phyloP scores from a whole-genome alignment of 2,329 filamentous ascomycete genomes.

The Aspergillus spinulosporus region DNA sequence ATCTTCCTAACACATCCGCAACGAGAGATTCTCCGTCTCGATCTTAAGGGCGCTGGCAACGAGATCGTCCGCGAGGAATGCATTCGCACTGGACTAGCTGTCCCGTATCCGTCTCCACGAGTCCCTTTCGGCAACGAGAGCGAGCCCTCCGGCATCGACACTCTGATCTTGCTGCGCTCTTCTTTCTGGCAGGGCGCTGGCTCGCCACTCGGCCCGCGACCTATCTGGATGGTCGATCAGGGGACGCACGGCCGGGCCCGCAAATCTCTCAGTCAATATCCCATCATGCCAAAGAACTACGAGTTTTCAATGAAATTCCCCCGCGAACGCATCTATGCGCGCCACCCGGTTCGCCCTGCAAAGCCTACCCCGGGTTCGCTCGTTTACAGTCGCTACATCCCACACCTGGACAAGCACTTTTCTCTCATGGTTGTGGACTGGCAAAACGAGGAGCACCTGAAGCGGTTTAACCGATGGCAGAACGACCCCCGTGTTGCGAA shows the following conservation, averaged over 20 bases:
- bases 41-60: slow-evolving; percentile 31
- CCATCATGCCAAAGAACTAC: slow-evolving; percentile 40
- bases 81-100: slow-evolving; percentile 34
- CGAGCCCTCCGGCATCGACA: slow-evolving; percentile 26
- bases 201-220: slow-evolving; percentile 65
- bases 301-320: slow-evolving; percentile 47
- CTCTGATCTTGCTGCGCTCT: slow-evolving; percentile 52
- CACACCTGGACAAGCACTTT: slow-evolving; percentile 73
- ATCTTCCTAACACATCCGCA: slow-evolving; percentile 33
- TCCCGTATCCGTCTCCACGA: slow-evolving; percentile 26
- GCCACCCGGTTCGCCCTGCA: slow-evolving; percentile 69
- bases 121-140: slow-evolving; percentile 24
- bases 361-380: slow-evolving; percentile 71
- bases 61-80: slow-evolving; percentile 47
- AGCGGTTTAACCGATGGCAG: slow-evolving; percentile 76
- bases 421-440: slow-evolving; percentile 75
- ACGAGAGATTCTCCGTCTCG: slow-evolving; percentile 38
- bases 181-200: slow-evolving; percentile 71
- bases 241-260: slow-evolving; percentile 30
- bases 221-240: slow-evolving; percentile 60
- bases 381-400: slow-evolving; percentile 77
- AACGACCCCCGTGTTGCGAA: slow-evolving; percentile 79
- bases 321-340: slow-evolving; percentile 56
- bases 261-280: slow-evolving; percentile 29
- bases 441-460: slow-evolving; percentile 62